Conservation (phyloP, 148 eudicot species). For the Bassia scoparia region DNA sequence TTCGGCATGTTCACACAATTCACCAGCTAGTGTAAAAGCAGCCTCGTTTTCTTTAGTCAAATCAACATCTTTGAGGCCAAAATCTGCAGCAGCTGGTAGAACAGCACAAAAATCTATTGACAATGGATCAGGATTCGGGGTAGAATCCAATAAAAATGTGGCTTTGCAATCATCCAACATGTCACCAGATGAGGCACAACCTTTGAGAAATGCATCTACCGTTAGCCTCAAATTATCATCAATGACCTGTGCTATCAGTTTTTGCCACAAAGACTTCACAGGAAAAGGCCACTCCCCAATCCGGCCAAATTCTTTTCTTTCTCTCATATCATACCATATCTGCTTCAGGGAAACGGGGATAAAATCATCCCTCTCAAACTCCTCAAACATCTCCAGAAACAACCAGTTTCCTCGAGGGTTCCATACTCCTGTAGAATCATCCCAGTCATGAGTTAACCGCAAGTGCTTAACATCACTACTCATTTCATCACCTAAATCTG, state of each 20-base stretch:
- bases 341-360: slow-evolving; percentile 66
- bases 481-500: slow-evolving; percentile 78
- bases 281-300: slow-evolving; percentile 62
- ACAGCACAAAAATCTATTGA: slow-evolving; percentile 18
- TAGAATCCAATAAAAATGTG: slow-evolving; percentile 18
- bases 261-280: slow-evolving; percentile 42
- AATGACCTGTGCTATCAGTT: slow-evolving; percentile 41
- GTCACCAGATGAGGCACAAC: slow-evolving; percentile 25
- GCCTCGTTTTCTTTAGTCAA: slow-evolving; percentile 11
- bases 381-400: slow-evolving; percentile 56
- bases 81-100: slow-evolving; percentile 21
- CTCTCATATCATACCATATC: slow-evolving; percentile 83
- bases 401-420: slow-evolving; percentile 68
- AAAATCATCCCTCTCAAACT: slow-evolving; percentile 34
- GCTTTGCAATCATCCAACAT: slow-evolving; percentile 27
- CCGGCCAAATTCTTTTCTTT: slow-evolving; percentile 32
- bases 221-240: slow-evolving; percentile 38
- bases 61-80: slow-evolving; percentile 4
- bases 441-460: slow-evolving; percentile 71
- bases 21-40: slow-evolving; percentile 2
- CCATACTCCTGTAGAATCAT: slow-evolving; percentile 60
- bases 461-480: slow-evolving; percentile 18
- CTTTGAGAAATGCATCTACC: slow-evolving; percentile 33
- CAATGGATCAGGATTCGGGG: slow-evolving; percentile 18
- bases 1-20: slow-evolving; percentile 12